Conservation (phyloP, 140 eudicot species). For the Flaveria floridana region DNA sequence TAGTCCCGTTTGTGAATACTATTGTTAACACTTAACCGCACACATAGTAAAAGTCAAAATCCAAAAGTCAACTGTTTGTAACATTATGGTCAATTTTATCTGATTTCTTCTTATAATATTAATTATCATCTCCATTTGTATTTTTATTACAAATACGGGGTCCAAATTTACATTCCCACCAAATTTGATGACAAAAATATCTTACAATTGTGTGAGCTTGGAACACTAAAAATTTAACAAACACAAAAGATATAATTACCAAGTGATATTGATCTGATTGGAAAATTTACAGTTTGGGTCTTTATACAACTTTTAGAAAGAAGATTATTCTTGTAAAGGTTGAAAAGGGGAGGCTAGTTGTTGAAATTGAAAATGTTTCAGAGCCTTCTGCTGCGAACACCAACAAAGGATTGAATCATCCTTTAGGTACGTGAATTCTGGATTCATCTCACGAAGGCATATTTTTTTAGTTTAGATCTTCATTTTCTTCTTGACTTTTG, state of each 20-base stretch:
- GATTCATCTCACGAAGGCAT: background rate
- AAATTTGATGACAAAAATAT: slow-evolving; percentile 3
- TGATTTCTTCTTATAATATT: background rate
- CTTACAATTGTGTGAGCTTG: background rate
- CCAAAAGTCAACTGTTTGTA: background rate
- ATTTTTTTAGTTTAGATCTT: background rate
- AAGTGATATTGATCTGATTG: background rate
- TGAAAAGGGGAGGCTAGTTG: background rate
- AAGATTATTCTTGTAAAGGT: background rate
- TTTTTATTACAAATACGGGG: background rate
- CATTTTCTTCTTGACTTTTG: background rate
- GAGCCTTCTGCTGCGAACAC: background rate
- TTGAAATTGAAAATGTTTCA: background rate
- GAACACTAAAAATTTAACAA: background rate
- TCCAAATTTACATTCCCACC: background rate
- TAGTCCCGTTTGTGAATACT: slow-evolving; percentile 77
- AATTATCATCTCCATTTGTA: background rate
- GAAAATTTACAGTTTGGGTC: background rate
- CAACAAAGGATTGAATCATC: background rate
- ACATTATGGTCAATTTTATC: background rate
- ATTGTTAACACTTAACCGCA: slow-evolving; percentile 46
- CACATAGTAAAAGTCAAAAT: background rate
- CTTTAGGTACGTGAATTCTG: background rate
- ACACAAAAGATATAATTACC: background rate
- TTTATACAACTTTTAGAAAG: background rate